Percentiles rank a stretch among this genome's conserved stretches.
Evolutionary conservation across 371 early-diverging fungal species (phyloP).

Genomic region (Apophysomyces variabilis): DNA sequence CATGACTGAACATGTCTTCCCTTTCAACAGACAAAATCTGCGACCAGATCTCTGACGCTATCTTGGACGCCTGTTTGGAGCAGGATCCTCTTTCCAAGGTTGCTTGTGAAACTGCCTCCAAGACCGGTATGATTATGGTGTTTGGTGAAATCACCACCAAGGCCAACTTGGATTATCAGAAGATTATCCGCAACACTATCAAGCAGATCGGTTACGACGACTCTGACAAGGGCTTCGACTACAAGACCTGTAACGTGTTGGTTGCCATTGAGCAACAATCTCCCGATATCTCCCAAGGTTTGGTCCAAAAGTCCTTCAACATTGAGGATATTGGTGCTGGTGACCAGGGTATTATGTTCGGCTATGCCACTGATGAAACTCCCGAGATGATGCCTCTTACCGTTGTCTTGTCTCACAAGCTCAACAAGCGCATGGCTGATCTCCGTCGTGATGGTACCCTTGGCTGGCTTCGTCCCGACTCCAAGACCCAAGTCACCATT

Average conservation of each 20-base stretch:
- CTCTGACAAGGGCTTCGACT: slow-evolving; percentile 98
- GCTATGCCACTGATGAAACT: slow-evolving; percentile 98
- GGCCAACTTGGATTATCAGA: slow-evolving; percentile 97
- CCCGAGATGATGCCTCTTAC: slow-evolving; percentile 99
- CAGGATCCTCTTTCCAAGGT: slow-evolving; percentile 98
- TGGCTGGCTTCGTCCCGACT: slow-evolving; percentile 97
- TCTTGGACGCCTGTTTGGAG: slow-evolving; percentile 97
- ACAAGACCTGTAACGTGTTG: slow-evolving; percentile 99
- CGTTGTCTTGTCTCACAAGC: slow-evolving; percentile 95
- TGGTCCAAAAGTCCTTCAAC: slow-evolving; percentile 87
- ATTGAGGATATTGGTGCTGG: slow-evolving; percentile 98
- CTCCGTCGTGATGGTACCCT: slow-evolving; percentile 92
- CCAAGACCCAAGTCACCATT: slow-evolving; percentile 99
- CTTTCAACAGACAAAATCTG: slow-evolving; percentile 95
- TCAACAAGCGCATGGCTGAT: slow-evolving; percentile 94
- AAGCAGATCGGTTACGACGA: slow-evolving; percentile 99
- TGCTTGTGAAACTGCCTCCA: slow-evolving; percentile 99
- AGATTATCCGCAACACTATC: slow-evolving; percentile 96
- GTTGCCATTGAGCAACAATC: slow-evolving; percentile 99
- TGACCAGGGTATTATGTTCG: slow-evolving; percentile 99
- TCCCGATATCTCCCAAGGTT: slow-evolving; percentile 97
- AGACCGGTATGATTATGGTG: slow-evolving; percentile 99
- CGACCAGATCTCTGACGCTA: slow-evolving; percentile 99
- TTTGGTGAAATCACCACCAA: slow-evolving; percentile 99
- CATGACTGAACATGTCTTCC: not conserved